Base-by-base conservation (phyloP, 306 rosid species). In the Alnus rubra region DNA sequence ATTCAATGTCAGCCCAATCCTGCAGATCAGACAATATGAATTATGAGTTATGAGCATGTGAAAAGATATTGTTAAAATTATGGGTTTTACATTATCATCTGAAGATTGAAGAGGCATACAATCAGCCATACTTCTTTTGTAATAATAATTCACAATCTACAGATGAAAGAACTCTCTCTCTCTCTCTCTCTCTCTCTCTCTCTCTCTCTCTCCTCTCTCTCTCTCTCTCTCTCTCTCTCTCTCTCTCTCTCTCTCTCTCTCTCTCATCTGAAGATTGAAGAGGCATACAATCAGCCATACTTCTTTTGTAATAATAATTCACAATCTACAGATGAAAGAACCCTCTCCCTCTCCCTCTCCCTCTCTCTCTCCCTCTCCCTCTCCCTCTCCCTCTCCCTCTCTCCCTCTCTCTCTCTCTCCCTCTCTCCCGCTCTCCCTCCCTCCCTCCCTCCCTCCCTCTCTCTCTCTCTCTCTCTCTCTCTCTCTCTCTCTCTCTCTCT, bases 1-100 rank as follows among this genome's bases (percentile, higher is more conserved):
- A 88, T 69, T 92, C 90, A 37, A 94, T 86, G 86, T 92, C 93
- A 47, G 88, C 86, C 98, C 94, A 94, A 80, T 92, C 98, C 98
- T 94, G 90, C 54, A 80, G 74, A 80, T 45, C 50, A 75, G 73
- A 49, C 47, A 67, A 51, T 23, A 33, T 33, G 9, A 75, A 56
- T 15, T 4, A 14, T 23, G 31, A 80, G 39, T 30, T 45, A 77
- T 9, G 23, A 82, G 73, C 63, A 76, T 42, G 9, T 42, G 9
- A 23, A 45, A 75, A 53, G 64, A 68, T 35, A 7, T 44, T 62
- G 51, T 47, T 64, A 76, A 64, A 47, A 52, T 60, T 28, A 48
- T 13, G 73, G 47, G 58, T 30, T 19, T 35, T 13, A 47, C n/a
- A 11, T 9, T 53, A 7, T 15, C 54, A 65, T 8, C 72, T 39